phyloP scores from a whole-genome alignment of 352 stramenopile species.

The Aphanomyces euteiches region DNA sequence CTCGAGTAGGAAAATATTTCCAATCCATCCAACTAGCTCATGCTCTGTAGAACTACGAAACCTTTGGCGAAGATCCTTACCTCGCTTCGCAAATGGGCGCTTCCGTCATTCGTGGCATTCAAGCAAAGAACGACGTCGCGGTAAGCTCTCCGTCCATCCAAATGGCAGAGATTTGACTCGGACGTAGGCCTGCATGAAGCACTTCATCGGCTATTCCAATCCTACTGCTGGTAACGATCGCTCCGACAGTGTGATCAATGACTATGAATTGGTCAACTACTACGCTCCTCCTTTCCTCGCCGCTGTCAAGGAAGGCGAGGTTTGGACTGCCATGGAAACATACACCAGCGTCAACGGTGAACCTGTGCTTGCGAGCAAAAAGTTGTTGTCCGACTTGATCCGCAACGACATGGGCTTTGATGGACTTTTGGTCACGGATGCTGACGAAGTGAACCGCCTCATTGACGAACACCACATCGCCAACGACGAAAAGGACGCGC shows the following conservation, averaged over 20 bases:
- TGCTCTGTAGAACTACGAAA: slow-evolving; percentile 74
- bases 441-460: slow-evolving; percentile 88
- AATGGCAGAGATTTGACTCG: no score
- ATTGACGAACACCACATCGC: slow-evolving; percentile 55
- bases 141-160: no score
- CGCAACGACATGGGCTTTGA: slow-evolving; percentile 82
- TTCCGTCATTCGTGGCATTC: slow-evolving; percentile 76
- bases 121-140: slow-evolving; percentile 56
- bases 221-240: slow-evolving; percentile 80
- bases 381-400: slow-evolving; percentile 52
- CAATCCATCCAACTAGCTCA: not conserved
- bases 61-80: slow-evolving; percentile 90
- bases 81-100: slow-evolving; percentile 77
- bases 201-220: slow-evolving; percentile 86
- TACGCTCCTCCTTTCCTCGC: slow-evolving; percentile 81
- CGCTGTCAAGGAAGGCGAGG: slow-evolving; percentile 64
- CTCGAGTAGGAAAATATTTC: not conserved
- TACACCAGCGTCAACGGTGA: slow-evolving; percentile 91
- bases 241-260: slow-evolving; percentile 58
- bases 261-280: slow-evolving; percentile 80
- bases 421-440: slow-evolving; percentile 89
- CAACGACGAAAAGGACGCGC: slow-evolving; percentile 45
- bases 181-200: slow-evolving; percentile 80
- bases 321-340: slow-evolving; percentile 89
- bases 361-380: slow-evolving; percentile 79